A percentile compares a stretch with the other conserved stretches of the same genome.
These are phyloP conservation scores for Dissophora globulifera DNA, from an alignment of 192 early-diverging fungal genomes.

Conservation along the genomic window DNA sequence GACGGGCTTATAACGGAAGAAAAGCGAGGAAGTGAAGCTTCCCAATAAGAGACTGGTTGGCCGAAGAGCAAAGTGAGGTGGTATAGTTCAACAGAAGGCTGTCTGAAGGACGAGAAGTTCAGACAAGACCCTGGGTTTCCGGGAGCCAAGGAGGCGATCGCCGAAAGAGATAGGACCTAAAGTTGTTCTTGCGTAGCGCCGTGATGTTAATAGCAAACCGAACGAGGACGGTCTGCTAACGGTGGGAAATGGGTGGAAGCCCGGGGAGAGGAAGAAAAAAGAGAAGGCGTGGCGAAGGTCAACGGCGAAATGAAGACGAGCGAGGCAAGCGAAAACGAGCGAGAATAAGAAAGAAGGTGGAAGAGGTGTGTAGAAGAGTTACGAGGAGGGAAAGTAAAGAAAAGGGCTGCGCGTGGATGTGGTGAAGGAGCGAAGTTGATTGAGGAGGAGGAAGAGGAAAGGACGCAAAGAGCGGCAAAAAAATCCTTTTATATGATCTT, in stretches of 20 bases:
- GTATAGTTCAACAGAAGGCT: slow-evolving; percentile 38
- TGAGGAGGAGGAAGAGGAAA: too few relatives aligned
- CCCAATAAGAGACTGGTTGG: slow-evolving; percentile 31
- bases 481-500: too few relatives aligned
- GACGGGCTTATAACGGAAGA: too few relatives aligned
- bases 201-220: slow-evolving; percentile 57
- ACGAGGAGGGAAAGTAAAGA: too few relatives aligned
- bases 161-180: slow-evolving; percentile 55
- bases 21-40: slow-evolving; percentile 54
- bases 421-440: too few relatives aligned
- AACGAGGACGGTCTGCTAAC: slow-evolving; percentile 49
- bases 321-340: slow-evolving; percentile 52
- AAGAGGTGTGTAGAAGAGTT: slow-evolving; percentile 29
- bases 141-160: slow-evolving; percentile 57
- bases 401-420: too few relatives aligned
- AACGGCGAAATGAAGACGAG: too few relatives aligned
- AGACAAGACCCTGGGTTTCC: slow-evolving; percentile 56
- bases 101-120: slow-evolving; percentile 55
- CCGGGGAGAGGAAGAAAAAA: slow-evolving; percentile 45
- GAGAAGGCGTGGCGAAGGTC: too few relatives aligned
- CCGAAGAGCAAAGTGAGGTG: slow-evolving; percentile 1
- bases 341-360: slow-evolving; percentile 39
- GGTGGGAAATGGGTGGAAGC: slow-evolving; percentile 53
- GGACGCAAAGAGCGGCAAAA: too few relatives aligned
- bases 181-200: slow-evolving; percentile 56